Evolutionary conservation across 2,329 filamentous ascomycete species (phyloP).

Genomic region (Dothideomycetes sp.): DNA sequence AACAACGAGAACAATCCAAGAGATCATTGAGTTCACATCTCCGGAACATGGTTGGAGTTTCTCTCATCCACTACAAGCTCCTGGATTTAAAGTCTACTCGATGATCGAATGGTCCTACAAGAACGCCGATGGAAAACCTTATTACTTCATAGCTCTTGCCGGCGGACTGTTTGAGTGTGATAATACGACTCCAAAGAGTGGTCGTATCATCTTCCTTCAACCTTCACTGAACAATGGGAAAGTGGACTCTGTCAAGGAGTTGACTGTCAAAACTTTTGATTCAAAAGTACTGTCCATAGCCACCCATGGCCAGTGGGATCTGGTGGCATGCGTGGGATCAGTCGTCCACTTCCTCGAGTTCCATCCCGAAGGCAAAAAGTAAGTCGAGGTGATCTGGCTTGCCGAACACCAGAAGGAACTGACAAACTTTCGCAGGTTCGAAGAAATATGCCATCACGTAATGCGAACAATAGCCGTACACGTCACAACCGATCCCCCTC

Average conservation of each 20-base stretch:
- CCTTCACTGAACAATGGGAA: constrained; percentile 35
- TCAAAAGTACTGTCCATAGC: constrained; percentile 49
- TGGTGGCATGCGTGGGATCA: constrained; percentile 40
- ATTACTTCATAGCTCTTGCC: constrained; percentile 53
- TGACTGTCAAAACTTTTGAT: constrained; percentile 38
- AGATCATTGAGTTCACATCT: constrained; percentile 1
- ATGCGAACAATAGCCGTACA: constrained; percentile 35
- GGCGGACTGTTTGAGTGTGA: too few species aligned
- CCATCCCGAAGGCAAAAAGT: constrained; percentile 14
- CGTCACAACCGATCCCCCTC: constrained; percentile 37
- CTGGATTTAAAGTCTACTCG: constrained; percentile 50
- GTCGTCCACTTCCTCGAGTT: constrained; percentile 37
- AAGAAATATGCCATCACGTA: constrained; percentile 21
- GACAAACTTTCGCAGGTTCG: constrained; percentile 1
- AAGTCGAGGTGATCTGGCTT: too few species aligned
- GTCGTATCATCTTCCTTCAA: constrained; percentile 37
- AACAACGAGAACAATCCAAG: neutral
- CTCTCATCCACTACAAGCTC: too few species aligned
- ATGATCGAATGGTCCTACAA: constrained; percentile 55
- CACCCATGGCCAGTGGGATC: constrained; percentile 46
- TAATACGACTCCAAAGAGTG: constrained; percentile 24
- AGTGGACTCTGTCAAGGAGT: constrained; percentile 35
- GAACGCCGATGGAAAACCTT: constrained; percentile 24
- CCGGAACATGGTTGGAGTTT: too few species aligned
- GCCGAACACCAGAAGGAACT: neutral